These are phyloP conservation scores for Nepenthes alata DNA, from an alignment of 179 eudicot species.

Conservation along the genomic window DNA sequence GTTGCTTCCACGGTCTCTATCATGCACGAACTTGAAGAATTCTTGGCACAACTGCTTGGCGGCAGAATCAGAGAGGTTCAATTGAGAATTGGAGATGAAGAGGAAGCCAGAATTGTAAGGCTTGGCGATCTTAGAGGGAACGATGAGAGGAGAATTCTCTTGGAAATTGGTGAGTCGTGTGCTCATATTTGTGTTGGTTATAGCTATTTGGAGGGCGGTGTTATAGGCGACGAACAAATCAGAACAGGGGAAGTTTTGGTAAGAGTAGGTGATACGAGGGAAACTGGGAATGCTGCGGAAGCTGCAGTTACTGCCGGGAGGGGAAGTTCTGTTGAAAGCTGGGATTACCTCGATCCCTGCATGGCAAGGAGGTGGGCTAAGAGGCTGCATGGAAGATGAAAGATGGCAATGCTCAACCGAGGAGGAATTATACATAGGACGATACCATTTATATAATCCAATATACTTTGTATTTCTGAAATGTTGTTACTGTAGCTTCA, in stretches of 20 bases:
- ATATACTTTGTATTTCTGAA: too few relatives aligned
- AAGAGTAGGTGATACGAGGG: constrained; percentile 27
- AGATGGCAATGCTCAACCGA: constrained; percentile 3
- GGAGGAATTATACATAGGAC: too few relatives aligned
- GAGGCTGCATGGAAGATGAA: constrained; percentile 55
- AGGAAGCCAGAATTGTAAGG: constrained; percentile 42
- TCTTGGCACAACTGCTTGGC: constrained; percentile 41
- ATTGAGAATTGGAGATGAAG: constrained; percentile 38
- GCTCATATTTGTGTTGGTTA: constrained; percentile 39
- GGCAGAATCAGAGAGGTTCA: constrained; percentile 53
- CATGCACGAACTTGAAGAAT: constrained; percentile 64
- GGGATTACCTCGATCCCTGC: constrained; percentile 76
- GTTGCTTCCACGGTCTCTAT: constrained; percentile 51
- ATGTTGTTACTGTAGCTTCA: too few relatives aligned
- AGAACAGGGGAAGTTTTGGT: constrained; percentile 54
- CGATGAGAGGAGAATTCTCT: constrained; percentile 65
- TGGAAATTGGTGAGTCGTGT: constrained; percentile 29
- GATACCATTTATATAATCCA: too few relatives aligned
- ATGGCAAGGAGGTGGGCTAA: constrained; percentile 95
- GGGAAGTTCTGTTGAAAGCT: constrained; percentile 45
- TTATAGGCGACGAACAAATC: constrained; percentile 29
- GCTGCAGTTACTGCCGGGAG: constrained; percentile 34
- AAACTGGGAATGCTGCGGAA: constrained; percentile 16
- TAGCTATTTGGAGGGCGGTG: constrained; percentile 50
- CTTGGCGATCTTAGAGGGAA: constrained; percentile 69